Conservation (phyloP, 2,329 filamentous ascomycete genomes). For the Graphilbum ipis-grandicollis region DNA sequence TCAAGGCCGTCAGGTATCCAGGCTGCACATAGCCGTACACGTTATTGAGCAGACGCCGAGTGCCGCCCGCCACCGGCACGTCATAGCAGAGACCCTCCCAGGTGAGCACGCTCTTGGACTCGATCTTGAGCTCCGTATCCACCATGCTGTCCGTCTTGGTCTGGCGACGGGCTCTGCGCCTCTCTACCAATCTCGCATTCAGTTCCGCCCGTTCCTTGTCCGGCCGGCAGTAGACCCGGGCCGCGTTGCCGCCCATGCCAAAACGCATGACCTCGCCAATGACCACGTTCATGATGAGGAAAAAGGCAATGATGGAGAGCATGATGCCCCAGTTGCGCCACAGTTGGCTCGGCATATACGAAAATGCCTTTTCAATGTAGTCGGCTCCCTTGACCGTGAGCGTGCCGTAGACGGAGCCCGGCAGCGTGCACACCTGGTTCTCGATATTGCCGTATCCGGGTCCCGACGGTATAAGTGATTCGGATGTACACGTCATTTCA, state of each 20-base stretch:
- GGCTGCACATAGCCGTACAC: conserved; percentile 57
- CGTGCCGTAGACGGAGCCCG: conserved; percentile 52
- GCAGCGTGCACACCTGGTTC: conserved; percentile 66
- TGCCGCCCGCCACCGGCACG: conserved; percentile 40
- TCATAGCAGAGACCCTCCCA: conserved; percentile 78
- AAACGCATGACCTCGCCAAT: conserved; percentile 65
- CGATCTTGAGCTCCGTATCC: conserved; percentile 35
- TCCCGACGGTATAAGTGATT: conserved; percentile 55
- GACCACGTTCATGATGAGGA: conserved; percentile 58
- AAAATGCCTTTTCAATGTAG: conserved; percentile 54
- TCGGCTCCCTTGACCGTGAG: conserved; percentile 42
- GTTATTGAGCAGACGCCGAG: conserved; percentile 34
- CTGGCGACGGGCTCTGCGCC: conserved; percentile 36
- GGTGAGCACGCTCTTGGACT: conserved; percentile 53
- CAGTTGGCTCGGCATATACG: conserved; percentile 47
- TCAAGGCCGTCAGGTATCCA: conserved; percentile 57
- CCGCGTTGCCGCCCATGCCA: conserved; percentile 63
- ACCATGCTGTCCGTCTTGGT: conserved; percentile 25
- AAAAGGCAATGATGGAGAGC: conserved; percentile 54
- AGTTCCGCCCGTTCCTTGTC: conserved; percentile 48
- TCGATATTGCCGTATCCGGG: conserved; percentile 51
- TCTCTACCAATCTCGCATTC: conserved; percentile 43
- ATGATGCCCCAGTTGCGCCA: conserved; percentile 82
- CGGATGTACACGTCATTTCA: conserved; percentile 48
- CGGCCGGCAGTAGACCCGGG: conserved; percentile 59